Conservation (phyloP, 192 early-diverging fungal species). For the Gaertneriomyces semiglobifer region DNA sequence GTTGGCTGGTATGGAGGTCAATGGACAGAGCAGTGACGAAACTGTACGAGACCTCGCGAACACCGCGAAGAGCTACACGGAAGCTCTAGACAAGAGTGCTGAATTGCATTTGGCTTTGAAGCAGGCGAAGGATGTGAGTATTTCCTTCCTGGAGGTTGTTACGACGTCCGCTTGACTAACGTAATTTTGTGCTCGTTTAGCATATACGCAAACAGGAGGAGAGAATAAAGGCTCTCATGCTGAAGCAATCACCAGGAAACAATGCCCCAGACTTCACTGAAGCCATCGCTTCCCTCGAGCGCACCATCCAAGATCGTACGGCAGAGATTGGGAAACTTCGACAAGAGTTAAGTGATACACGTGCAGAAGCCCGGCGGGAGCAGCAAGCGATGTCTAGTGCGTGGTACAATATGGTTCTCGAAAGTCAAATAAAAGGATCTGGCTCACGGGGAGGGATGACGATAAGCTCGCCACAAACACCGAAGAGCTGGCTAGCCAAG, state of each 20-base stretch:
- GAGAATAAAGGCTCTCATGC: constrained; percentile 30
- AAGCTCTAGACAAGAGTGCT: constrained; percentile 42
- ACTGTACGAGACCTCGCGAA: constrained; percentile 40
- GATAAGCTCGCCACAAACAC: background rate
- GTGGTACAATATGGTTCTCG: constrained; percentile 63
- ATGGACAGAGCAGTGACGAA: constrained; percentile 40
- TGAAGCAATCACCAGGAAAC: too few species aligned
- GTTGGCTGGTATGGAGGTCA: constrained; percentile 46
- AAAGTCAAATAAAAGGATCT: constrained; percentile 45
- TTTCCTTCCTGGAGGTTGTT: too few species aligned
- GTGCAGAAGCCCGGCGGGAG: constrained; percentile 70
- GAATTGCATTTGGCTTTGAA: constrained; percentile 44
- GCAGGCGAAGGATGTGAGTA: constrained; percentile 45
- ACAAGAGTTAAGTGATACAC: constrained; percentile 69
- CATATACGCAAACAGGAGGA: constrained; percentile 48
- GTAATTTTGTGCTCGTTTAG: constrained; percentile 2
- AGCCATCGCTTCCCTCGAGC: constrained; percentile 40
- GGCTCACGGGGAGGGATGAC: constrained; percentile 25
- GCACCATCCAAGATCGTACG: constrained; percentile 33
- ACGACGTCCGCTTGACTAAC: too few species aligned
- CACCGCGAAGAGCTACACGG: constrained; percentile 43
- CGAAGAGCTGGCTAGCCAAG: constrained; percentile 18
- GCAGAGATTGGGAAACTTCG: constrained; percentile 36
- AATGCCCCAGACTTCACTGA: constrained; percentile 42
- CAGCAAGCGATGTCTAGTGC: constrained; percentile 79